Percentiles rank a stretch among this genome's conserved stretches.
These are phyloP conservation scores for Penicillium psychrosexuale DNA, from an alignment of 2,329 filamentous ascomycete genomes.

Conservation along the genomic window DNA sequence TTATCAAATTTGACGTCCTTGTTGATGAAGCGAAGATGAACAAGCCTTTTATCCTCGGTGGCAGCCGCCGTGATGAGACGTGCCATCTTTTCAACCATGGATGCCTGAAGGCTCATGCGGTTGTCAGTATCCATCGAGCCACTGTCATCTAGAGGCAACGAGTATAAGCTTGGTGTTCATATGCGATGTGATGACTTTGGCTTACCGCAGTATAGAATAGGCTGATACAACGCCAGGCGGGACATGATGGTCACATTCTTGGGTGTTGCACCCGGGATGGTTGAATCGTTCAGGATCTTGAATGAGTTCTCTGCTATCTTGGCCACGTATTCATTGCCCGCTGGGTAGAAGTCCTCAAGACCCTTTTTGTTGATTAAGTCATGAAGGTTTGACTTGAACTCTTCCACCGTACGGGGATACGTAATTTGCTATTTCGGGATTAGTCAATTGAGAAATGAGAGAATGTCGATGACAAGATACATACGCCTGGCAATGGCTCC, in stretches of 20 bases:
- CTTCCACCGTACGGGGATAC: not conserved
- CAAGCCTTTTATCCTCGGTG: not conserved
- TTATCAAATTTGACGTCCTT: not conserved
- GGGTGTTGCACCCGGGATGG: not conserved
- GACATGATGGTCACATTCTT: not conserved
- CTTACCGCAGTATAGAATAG: not conserved
- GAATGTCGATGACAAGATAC: not conserved
- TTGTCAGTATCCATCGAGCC: not conserved
- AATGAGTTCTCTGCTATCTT: not conserved
- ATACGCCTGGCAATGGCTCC: not conserved
- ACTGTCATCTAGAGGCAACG: not conserved
- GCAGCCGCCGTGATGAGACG: not conserved
- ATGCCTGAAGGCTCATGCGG: not conserved
- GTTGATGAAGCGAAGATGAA: not conserved
- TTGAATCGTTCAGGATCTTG: not conserved
- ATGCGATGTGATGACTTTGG: not conserved
- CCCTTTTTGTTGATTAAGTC: not conserved
- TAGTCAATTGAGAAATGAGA: not conserved
- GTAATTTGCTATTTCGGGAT: not conserved
- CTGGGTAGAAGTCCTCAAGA: not conserved
- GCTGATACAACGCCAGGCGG: not conserved
- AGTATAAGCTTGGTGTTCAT: not conserved
- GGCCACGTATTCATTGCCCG: not conserved
- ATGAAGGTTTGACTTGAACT: not conserved
- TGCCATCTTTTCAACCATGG: not conserved